Base-by-base conservation (phyloP, 2,329 filamentous ascomycete species). In the Fusarium setosum region DNA sequence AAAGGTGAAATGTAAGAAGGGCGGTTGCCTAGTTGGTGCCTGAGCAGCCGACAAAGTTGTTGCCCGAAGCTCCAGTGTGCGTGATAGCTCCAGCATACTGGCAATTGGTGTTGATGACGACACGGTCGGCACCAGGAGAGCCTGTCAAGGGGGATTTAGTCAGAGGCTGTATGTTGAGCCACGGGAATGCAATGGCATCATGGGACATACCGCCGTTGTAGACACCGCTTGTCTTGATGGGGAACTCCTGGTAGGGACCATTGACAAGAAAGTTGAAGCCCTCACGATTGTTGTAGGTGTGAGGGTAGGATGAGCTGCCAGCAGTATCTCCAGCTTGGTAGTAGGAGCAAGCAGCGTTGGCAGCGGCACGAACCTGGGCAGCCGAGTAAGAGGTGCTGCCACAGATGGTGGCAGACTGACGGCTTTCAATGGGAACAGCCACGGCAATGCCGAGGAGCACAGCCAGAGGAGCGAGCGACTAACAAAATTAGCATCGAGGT, bases 21-120 rank as follows among this genome's bases (percentile, higher is more conserved):
- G 15, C 17, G 87, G 70, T 84, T 23, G 18, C 6, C 37, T 59
- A 70, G 54, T 2, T 55, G 5, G 73, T 75, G 5, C 73, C 73
- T 0, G 54, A 63, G 76, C 90, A 92, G n/a, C 81, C 84, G 56
- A 92, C 88, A 76, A 92, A 92, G 76, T 85, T 81, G 74, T 92
- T 88, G 8, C 88, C 88, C 49, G 83, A 86, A 17, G 90, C 90
- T 24, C 90, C 90, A 20, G 88, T 90, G 72, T 92, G 90, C 1
- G 90, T 92, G 63, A 92, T 90, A 24, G 85, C 80, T 34, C 88
- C 90, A 13, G 88, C 90, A 41, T 86, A 82, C 57, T 83, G 59
- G 68, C 89, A 85, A 0, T 72, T 80, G 72, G 87, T 89, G 59
- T 74, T 74, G 78, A 92, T 88, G 10, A 92, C 75, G 52, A 92